Evolutionary conservation across 805 yeast species (phyloP).

Genomic region (Metschnikowia gelsemii): DNA sequence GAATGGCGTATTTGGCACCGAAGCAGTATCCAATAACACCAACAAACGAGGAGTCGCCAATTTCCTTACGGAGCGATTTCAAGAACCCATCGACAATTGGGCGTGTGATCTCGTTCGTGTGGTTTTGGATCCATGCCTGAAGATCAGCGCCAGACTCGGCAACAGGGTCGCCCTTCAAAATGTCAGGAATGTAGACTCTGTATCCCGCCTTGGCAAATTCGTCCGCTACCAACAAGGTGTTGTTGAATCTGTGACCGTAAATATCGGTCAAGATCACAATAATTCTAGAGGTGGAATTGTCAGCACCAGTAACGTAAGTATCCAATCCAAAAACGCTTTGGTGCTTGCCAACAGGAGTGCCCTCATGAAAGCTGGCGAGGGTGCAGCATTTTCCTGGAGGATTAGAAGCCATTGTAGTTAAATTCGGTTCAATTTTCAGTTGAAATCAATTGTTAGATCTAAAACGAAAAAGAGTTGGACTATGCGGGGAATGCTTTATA

Average conservation of each 20-base stretch:
- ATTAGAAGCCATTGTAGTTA: slow-evolving; percentile 49
- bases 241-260: slow-evolving; percentile 58
- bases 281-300: slow-evolving; percentile 40
- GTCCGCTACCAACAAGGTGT: slow-evolving; percentile 64
- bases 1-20: slow-evolving; percentile 72
- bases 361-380: slow-evolving; percentile 46
- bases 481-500: neutral
- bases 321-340: slow-evolving; percentile 42
- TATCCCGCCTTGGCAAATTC: slow-evolving; percentile 60
- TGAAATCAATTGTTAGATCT: neutral
- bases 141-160: slow-evolving; percentile 16
- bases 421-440: too few relatives aligned
- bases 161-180: slow-evolving; percentile 52
- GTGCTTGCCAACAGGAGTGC: slow-evolving; percentile 47
- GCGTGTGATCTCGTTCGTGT: slow-evolving; percentile 47
- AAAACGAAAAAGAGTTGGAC: neutral
- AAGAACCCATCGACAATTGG: slow-evolving; percentile 52
- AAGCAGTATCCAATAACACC: slow-evolving; percentile 77
- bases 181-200: slow-evolving; percentile 74
- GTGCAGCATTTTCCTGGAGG: slow-evolving; percentile 52
- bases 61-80: slow-evolving; percentile 40
- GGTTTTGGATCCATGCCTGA: slow-evolving; percentile 53
- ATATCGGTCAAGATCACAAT: slow-evolving; percentile 70
- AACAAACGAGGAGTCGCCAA: slow-evolving; percentile 44
- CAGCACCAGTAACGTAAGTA: slow-evolving; percentile 32